Conservation (phyloP, 2,329 filamentous ascomycete species). For the Aureobasidium sp. region DNA sequence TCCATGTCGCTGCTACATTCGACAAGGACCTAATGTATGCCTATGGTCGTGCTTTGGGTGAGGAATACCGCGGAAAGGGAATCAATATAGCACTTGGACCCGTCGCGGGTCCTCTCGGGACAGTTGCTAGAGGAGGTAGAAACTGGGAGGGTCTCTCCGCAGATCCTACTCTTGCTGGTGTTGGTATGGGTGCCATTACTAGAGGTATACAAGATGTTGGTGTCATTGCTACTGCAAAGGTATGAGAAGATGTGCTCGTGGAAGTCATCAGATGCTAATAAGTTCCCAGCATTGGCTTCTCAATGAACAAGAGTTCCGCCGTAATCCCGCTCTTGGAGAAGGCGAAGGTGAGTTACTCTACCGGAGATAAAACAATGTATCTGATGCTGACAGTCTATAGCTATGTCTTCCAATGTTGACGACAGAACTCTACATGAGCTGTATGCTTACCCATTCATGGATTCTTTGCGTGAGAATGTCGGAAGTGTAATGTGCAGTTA, state of each 20-base stretch:
- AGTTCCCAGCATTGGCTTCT: constrained; percentile 45
- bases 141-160: constrained; percentile 82
- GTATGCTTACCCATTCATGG: constrained; percentile 36
- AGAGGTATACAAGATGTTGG: constrained; percentile 63
- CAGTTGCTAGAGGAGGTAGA: constrained; percentile 76
- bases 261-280: not conserved
- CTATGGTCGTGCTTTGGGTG: constrained; percentile 59
- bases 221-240: constrained; percentile 59
- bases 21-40: constrained; percentile 59
- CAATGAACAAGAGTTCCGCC: constrained; percentile 25
- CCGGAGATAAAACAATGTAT: not conserved
- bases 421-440: constrained; percentile 31
- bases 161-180: constrained; percentile 71
- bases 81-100: constrained; percentile 29
- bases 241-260: not conserved
- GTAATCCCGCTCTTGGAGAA: constrained; percentile 31
- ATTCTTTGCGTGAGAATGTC: constrained; percentile 33
- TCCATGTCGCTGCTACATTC: constrained; percentile 62
- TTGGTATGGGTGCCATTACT: constrained; percentile 57
- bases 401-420: constrained; percentile 34
- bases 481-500: constrained; percentile 39
- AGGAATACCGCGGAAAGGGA: constrained; percentile 37
- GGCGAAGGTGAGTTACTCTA: not conserved
- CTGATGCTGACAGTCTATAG: not conserved
- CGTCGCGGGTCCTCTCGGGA: constrained; percentile 72